Percentiles rank a stretch among this genome's conserved stretches.
Evolutionary conservation across 768 basidiomycete species (phyloP).

Genomic region (Glaciozyma antarctica): DNA sequence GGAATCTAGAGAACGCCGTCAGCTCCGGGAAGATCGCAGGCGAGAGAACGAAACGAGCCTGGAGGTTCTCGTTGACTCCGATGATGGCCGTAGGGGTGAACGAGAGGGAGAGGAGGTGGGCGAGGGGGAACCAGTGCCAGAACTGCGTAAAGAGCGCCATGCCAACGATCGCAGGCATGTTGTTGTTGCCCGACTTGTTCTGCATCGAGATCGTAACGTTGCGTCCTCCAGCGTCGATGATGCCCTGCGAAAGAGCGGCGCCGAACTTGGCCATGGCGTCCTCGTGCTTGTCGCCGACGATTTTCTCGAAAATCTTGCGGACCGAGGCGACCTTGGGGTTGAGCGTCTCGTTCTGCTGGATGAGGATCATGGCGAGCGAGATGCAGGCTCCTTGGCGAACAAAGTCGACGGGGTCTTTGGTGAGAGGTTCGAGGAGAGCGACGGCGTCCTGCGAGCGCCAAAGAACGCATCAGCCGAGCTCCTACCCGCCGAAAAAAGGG

Average conservation of each 20-base stretch:
- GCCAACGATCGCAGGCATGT: constrained; percentile 92
- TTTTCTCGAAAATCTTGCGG: constrained; percentile 77
- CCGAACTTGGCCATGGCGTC: constrained; percentile 98
- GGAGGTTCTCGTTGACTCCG: constrained; percentile 73
- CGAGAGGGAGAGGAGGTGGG: constrained; percentile 81
- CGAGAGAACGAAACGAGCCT: constrained; percentile 46
- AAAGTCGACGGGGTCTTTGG: constrained; percentile 94
- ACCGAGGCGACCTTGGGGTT: constrained; percentile 70
- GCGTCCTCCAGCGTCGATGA: constrained; percentile 94
- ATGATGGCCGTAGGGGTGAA: constrained; percentile 95
- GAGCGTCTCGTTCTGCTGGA: constrained; percentile 87
- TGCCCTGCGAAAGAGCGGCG: constrained; percentile 86
- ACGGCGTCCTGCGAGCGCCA: constrained; percentile 69
- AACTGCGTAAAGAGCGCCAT: constrained; percentile 97
- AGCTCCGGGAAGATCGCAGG: not conserved
- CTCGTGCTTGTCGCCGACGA: constrained; percentile 92
- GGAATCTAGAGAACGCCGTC: constrained; percentile 54
- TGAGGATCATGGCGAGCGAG: constrained; percentile 89
- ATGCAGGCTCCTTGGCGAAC: constrained; percentile 96
- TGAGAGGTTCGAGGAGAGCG: constrained; percentile 94
- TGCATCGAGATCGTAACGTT: constrained; percentile 91
- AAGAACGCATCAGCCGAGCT: not conserved
- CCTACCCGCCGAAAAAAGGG: not conserved
- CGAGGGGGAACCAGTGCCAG: constrained; percentile 99
- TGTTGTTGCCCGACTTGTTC: constrained; percentile 82